These are phyloP conservation scores for Metschnikowia lachancei DNA, from an alignment of 805 yeast species.

Conservation along the genomic window DNA sequence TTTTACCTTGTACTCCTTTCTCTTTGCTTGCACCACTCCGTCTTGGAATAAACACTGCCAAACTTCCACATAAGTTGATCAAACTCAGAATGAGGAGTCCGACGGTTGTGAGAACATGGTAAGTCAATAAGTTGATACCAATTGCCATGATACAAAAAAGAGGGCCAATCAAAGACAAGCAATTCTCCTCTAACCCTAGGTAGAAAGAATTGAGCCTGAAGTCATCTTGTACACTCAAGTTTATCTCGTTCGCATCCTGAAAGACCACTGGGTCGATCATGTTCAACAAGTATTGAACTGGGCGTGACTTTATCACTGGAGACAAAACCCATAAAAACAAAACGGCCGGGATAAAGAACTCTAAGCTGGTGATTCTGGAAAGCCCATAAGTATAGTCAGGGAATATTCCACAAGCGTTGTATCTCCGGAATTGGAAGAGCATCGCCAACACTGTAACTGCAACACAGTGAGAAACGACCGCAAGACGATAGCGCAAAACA, in stretches of 20 bases:
- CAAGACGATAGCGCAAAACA: constrained; percentile 73
- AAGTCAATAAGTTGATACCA: constrained; percentile 40
- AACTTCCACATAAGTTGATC: not conserved
- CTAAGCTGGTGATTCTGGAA: constrained; percentile 21
- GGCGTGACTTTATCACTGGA: constrained; percentile 32
- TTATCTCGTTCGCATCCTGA: constrained; percentile 44
- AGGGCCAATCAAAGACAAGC: constrained; percentile 58
- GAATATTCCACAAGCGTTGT: constrained; percentile 24
- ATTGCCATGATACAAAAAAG: constrained; percentile 48
- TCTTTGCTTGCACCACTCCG: not conserved
- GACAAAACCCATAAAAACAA: constrained; percentile 36
- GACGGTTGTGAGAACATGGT: constrained; percentile 22
- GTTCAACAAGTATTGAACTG: constrained; percentile 40
- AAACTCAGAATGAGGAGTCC: constrained; percentile 11
- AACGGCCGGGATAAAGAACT: constrained; percentile 22
- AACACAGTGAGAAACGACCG: constrained; percentile 67
- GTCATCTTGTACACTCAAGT: constrained; percentile 32
- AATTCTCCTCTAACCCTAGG: constrained; percentile 61
- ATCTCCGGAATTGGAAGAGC: constrained; percentile 51
- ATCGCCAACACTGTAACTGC: constrained; percentile 53
- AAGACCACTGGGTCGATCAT: constrained; percentile 54
- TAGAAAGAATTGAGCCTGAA: constrained; percentile 55
- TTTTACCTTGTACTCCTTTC: not conserved
- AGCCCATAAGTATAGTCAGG: constrained; percentile 41
- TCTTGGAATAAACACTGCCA: not conserved